Percentiles rank a stretch among this genome's conserved stretches.
Conservation (phyloP, 208 protist genomes). For the Leishmania mexicana region DNA sequence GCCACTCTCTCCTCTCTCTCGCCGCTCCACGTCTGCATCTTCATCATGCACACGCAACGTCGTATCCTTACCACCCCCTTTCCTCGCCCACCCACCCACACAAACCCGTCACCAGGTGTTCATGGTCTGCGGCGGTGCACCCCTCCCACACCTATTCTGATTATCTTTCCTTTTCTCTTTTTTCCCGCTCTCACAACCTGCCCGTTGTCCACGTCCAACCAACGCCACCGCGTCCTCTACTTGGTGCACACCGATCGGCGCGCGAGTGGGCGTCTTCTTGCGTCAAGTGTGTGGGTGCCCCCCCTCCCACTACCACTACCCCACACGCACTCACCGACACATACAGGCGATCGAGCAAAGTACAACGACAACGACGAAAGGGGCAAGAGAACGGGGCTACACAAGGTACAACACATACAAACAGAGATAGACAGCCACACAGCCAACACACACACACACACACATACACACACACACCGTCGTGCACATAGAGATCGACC, state of each 20-base stretch:
- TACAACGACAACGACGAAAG: not conserved
- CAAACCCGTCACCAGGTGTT: not conserved
- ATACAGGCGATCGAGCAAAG: not conserved
- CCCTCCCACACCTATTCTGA: not conserved
- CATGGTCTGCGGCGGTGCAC: not conserved
- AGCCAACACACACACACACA: slow-evolving; percentile 3
- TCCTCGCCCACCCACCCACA: not conserved
- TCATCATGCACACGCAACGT: not conserved
- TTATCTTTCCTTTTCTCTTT: not conserved
- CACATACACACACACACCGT: not conserved
- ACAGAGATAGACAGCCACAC: not conserved
- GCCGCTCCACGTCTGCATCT: not conserved
- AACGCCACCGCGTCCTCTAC: not conserved
- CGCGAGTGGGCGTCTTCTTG: not conserved
- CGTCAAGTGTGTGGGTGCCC: not conserved
- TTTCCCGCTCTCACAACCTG: not conserved
- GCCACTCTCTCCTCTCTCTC: not conserved
- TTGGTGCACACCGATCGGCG: not conserved
- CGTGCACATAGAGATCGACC: not conserved
- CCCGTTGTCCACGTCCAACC: not conserved
- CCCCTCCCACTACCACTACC: not conserved
- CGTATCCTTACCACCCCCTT: not conserved
- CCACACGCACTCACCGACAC: slow-evolving; percentile 16
- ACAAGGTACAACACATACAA: not conserved
- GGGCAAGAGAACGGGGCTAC: not conserved